Evolutionary conservation across 257 asterid species (phyloP).

Genomic region (Prunella vulgaris): DNA sequence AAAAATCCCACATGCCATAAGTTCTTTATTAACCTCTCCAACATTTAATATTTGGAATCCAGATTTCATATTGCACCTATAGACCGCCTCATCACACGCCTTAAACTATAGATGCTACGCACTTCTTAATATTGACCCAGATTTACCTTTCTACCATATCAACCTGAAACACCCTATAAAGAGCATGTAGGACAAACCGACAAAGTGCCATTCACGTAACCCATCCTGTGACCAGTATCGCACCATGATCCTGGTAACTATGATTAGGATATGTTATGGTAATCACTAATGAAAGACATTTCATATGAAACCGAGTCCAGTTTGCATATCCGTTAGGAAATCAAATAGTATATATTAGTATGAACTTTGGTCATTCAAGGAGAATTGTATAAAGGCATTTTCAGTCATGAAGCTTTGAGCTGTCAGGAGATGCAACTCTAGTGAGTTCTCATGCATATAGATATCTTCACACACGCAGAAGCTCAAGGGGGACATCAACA

Average conservation of each 20-base stretch:
- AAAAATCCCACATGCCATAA: neutral
- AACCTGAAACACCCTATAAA: no score
- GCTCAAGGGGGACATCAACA: neutral
- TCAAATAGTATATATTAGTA: slow-evolving; percentile 7
- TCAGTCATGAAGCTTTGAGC: neutral
- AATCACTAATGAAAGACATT: neutral
- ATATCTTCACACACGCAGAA: neutral
- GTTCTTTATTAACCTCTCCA: neutral
- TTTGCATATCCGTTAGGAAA: neutral
- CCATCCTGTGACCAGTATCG: neutral
- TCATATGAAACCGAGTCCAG: neutral
- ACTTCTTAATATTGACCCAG: neutral
- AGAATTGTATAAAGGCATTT: slow-evolving; percentile 2
- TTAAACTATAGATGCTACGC: neutral
- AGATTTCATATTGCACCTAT: neutral
- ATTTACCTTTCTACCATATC: neutral
- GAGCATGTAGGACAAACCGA: no score
- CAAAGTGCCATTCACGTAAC: no score
- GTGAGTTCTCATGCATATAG: neutral
- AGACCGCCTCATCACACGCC: neutral
- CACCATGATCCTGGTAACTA: no score
- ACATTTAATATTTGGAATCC: neutral
- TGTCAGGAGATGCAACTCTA: neutral
- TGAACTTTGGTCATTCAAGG: neutral
- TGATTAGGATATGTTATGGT: neutral